phyloP scores from a whole-genome alignment of 805 yeast genomes.

The Candida bentonensis region DNA sequence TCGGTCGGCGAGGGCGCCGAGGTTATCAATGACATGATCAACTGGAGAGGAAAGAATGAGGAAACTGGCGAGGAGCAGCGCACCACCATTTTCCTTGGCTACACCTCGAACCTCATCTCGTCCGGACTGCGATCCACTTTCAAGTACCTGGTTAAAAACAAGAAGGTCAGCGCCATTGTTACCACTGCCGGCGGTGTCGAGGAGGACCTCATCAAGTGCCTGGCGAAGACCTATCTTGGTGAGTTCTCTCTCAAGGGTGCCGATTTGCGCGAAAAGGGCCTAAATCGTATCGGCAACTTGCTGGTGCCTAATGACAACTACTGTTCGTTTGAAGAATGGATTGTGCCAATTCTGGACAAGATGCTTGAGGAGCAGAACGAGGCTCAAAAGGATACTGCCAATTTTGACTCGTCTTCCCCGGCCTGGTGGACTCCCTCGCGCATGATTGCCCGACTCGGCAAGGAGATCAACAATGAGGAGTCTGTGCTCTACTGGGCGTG shows the following conservation, averaged over 20 bases:
- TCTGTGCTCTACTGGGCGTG: constrained; percentile 97
- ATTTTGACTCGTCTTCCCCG: constrained; percentile 22
- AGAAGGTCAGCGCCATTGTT: constrained; percentile 87
- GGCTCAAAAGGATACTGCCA: constrained; percentile 48
- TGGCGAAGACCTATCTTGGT: constrained; percentile 93
- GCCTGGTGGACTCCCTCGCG: constrained; percentile 87
- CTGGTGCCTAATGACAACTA: constrained; percentile 96
- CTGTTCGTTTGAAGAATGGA: constrained; percentile 97
- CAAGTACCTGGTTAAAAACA: constrained; percentile 80
- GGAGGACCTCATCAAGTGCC: constrained; percentile 90
- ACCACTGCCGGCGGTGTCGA: constrained; percentile 98
- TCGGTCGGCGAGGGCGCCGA: constrained; percentile 80
- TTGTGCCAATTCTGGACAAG: constrained; percentile 80
- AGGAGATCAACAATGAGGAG: constrained; percentile 86
- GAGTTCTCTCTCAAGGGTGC: constrained; percentile 76
- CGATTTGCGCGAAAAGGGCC: constrained; percentile 78
- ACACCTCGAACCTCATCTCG: constrained; percentile 88
- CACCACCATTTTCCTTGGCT: constrained; percentile 88
- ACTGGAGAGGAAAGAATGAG: constrained; percentile 77
- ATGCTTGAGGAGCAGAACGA: constrained; percentile 82
- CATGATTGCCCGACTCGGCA: constrained; percentile 84
- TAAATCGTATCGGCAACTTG: constrained; percentile 95
- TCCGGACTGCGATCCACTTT: constrained; percentile 89
- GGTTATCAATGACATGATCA: constrained; percentile 81
- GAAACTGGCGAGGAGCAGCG: constrained; percentile 43